Evolutionary conservation across 805 yeast species (phyloP), one percentile per base, ranked within the genome.

Genomic region (Scheffersomyces amazonensis): DNA sequence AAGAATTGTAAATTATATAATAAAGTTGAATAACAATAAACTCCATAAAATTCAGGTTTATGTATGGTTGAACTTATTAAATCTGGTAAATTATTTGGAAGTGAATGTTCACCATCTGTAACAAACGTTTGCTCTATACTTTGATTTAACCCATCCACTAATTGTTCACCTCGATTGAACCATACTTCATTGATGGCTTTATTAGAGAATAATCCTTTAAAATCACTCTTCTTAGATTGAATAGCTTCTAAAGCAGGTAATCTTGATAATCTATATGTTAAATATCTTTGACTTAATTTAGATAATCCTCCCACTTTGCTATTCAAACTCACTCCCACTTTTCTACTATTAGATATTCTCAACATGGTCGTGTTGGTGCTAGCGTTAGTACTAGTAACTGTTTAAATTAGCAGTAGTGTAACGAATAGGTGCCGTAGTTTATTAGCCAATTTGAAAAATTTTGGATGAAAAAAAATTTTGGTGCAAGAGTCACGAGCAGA

Each of bases 1-100:
- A 66, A 67, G 42, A 75, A 76, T 45, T 67, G 76, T 36, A 71
- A 53, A 52, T 73, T 75, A 60, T 73, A 71, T 40, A 77, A 64
- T 19, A 68, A 52, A 4, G 79, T 56, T 5, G 80, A 73, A 34
- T 68, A 56, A 36, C 72, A 62, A 48, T 71, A 71, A 33, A 75
- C 60, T 25, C 62, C 63, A 38, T 60, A 58, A 44, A 74, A 68
- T 38, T 64, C 71, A 23, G 74, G 76, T 40, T 69, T 68, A 46
- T 64, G 66, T 34, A 73, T 68, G 3, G 76, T 67, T 41, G 62
- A 55, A 9, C 62, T 46, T 32, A 76, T 58, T 35, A 76, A 54
- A 43, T 63, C 56, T 17, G 44, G 46, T 42, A 64, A 60, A 37
- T 54, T 54, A 3, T 54, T 42, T 9, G 60, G 54, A 13, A 29